phyloP scores from a whole-genome alignment of 1,284 basidiomycete genomes.

The Hymenochaete sp. region DNA sequence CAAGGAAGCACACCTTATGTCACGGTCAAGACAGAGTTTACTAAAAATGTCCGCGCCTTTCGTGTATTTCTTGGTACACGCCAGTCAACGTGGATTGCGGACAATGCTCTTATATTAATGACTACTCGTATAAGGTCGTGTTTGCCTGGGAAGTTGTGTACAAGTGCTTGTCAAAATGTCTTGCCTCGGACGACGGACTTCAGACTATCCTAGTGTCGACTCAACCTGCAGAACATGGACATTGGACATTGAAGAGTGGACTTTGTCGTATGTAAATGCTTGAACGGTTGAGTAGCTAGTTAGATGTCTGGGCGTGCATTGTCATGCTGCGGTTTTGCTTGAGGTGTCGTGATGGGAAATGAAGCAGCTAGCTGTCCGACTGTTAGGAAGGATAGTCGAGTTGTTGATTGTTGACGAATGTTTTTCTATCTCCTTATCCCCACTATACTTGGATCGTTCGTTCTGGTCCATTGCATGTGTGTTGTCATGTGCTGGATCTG shows the following conservation, averaged over 20 bases:
- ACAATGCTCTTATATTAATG: slow-evolving; percentile 17
- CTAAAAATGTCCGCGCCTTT: background rate
- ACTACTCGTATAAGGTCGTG: slow-evolving; percentile 10
- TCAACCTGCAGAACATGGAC: slow-evolving; percentile 14
- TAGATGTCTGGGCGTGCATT: slow-evolving; percentile 5
- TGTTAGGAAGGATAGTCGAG: slow-evolving; percentile 5
- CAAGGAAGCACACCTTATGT: slow-evolving; percentile 2
- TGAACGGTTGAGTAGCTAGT: slow-evolving; percentile 17
- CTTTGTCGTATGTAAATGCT: slow-evolving; percentile 19
- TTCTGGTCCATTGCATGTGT: slow-evolving; percentile 24
- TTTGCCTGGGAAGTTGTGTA: slow-evolving; percentile 13
- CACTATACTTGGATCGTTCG: slow-evolving; percentile 20
- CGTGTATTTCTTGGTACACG: slow-evolving; percentile 2
- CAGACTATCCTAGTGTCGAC: slow-evolving; percentile 12
- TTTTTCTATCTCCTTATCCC: slow-evolving; percentile 26
- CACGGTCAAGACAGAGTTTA: slow-evolving; percentile 5
- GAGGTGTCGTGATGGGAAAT: slow-evolving; percentile 21
- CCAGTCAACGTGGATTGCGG: slow-evolving; percentile 15
- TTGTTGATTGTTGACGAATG: slow-evolving; percentile 49
- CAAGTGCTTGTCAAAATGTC: slow-evolving; percentile 19
- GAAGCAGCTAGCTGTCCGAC: slow-evolving; percentile 7
- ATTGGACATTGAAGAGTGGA: slow-evolving; percentile 15
- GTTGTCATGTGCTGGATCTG: slow-evolving; percentile 20
- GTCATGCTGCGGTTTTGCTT: slow-evolving; percentile 21
- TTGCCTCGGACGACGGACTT: slow-evolving; percentile 19